Percentiles rank a stretch among this genome's conserved stretches.
phyloP scores from a whole-genome alignment of 495 filamentous ascomycete genomes.

The Lepraria neglecta region DNA sequence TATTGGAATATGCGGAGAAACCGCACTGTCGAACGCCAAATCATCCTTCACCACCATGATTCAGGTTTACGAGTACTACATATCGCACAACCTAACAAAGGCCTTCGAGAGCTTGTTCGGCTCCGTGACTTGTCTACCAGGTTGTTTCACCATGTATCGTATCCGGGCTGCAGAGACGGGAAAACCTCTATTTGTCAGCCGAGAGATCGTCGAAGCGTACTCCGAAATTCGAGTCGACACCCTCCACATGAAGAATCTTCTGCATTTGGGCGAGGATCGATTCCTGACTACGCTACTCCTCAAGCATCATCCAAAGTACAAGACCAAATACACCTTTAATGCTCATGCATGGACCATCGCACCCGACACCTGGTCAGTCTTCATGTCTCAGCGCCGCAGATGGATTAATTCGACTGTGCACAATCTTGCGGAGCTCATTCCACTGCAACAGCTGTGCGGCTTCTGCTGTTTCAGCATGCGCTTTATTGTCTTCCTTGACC shows the following conservation, averaged over 20 bases:
- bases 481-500: constrained; percentile 92
- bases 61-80: constrained; percentile 99
- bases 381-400: constrained; percentile 94
- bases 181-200: constrained; percentile 92
- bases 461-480: constrained; percentile 99
- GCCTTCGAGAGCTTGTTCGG: constrained; percentile 98
- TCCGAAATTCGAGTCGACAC: constrained; percentile 92
- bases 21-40: constrained; percentile 85
- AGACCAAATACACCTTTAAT: constrained; percentile 92
- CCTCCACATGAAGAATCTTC: constrained; percentile 96
- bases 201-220: constrained; percentile 80
- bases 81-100: constrained; percentile 95
- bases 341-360: constrained; percentile 95
- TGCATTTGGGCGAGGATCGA: constrained; percentile 91
- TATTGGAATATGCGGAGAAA: constrained; percentile 92
- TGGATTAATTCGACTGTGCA: constrained; percentile 99
- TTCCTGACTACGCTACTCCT: constrained; percentile 92
- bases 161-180: constrained; percentile 88
- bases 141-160: constrained; percentile 98
- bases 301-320: constrained; percentile 87
- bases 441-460: constrained; percentile 86
- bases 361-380: constrained; percentile 85
- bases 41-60: constrained; percentile 95
- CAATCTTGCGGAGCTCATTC: constrained; percentile 93
- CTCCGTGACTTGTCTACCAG: constrained; percentile 92